phyloP scores from a whole-genome alignment of 1,284 basidiomycete species.

The Moesziomyces aphidis region DNA sequence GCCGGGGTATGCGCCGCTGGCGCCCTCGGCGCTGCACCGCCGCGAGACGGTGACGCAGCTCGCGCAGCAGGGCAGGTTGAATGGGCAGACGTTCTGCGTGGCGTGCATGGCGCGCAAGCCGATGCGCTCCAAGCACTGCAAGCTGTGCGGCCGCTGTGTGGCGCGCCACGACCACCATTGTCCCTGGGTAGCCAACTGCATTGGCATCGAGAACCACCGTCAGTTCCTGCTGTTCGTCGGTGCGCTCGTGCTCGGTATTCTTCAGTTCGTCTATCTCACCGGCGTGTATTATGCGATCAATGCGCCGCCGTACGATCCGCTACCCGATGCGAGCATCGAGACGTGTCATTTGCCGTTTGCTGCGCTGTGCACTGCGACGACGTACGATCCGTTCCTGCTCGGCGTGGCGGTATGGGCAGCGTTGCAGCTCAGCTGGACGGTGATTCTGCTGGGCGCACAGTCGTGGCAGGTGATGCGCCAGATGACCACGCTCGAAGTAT shows the following conservation, averaged over 20 bases:
- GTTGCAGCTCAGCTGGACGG: constrained; percentile 92
- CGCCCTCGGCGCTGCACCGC: constrained; percentile 66
- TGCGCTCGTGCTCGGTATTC: constrained; percentile 83
- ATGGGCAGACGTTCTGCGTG: constrained; percentile 96
- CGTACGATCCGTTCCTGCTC: constrained; percentile 84
- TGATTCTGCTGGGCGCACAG: constrained; percentile 85
- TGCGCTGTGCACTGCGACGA: constrained; percentile 74
- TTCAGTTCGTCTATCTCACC: constrained; percentile 83
- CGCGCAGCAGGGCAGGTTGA: constrained; percentile 85
- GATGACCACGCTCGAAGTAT: constrained; percentile 96
- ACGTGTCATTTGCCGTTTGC: constrained; percentile 76
- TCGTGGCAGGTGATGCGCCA: constrained; percentile 91
- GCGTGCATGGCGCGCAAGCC: constrained; percentile 93
- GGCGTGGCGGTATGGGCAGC: constrained; percentile 84
- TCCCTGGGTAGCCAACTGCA: constrained; percentile 99
- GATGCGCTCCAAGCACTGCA: constrained; percentile 93
- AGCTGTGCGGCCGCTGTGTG: constrained; percentile 88
- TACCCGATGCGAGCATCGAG: constrained; percentile 51
- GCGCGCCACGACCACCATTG: constrained; percentile 78
- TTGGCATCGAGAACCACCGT: constrained; percentile 94
- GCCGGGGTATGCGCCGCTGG: constrained; percentile 87
- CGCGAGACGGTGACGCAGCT: constrained; percentile 69
- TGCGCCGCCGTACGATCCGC: constrained; percentile 45
- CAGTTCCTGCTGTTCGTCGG: constrained; percentile 91
- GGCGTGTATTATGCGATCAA: constrained; percentile 70